phyloP scores from a whole-genome alignment of 306 rosid species.

The Inga laurina region DNA sequence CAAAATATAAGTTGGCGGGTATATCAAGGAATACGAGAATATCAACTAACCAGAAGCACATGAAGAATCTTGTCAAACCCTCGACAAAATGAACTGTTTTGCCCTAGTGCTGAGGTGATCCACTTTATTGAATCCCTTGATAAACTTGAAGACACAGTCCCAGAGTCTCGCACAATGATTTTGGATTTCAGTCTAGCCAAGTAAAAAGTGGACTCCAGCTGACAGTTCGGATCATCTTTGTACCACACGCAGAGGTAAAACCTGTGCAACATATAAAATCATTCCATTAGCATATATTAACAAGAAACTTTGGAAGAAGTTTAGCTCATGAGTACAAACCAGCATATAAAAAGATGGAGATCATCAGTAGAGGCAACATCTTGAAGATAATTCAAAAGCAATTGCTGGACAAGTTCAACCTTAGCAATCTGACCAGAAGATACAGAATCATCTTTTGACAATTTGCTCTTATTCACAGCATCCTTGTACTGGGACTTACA shows the following conservation, averaged over 20 bases:
- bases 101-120: conserved; percentile 82
- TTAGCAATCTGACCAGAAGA: conserved; percentile 45
- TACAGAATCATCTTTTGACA: conserved; percentile 49
- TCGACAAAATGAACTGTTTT: conserved; percentile 84
- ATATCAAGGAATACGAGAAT: conserved; percentile 32
- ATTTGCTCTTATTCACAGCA: conserved; percentile 49
- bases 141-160: conserved; percentile 61
- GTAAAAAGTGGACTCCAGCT: conserved; percentile 63
- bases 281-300: conserved; percentile 32
- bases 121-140: conserved; percentile 76
- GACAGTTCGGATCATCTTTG: conserved; percentile 87
- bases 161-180: conserved; percentile 81
- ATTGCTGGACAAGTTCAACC: conserved; percentile 84
- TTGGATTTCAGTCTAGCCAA: conserved; percentile 87
- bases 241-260: conserved; percentile 92
- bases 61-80: conserved; percentile 94
- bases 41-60: conserved; percentile 82
- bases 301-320: conserved; percentile 33
- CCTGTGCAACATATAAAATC: conserved; percentile 55
- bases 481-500: conserved; percentile 74
- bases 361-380: conserved; percentile 80
- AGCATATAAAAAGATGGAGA: conserved; percentile 84
- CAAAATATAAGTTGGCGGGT: conserved; percentile 7
- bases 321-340: conserved; percentile 57
- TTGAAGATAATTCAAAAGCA: conserved; percentile 90